A percentile compares a stretch with the other conserved stretches of the same genome.
phyloP scores from a whole-genome alignment of 2,329 filamentous ascomycete species.

The Fusarium coicis region DNA sequence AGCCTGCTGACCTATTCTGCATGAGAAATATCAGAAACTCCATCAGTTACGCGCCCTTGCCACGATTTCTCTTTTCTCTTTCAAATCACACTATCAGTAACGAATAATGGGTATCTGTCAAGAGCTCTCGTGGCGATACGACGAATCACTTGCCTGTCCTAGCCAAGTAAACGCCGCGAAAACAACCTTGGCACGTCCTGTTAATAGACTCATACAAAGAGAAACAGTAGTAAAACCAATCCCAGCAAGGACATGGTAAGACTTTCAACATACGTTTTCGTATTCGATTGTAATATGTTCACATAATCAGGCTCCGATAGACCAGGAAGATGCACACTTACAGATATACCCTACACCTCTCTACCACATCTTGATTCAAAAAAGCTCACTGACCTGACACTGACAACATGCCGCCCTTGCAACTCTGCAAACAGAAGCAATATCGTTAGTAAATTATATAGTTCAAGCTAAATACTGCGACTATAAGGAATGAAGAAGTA shows the following conservation, averaged over 20 bases:
- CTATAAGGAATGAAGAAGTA: too few species aligned
- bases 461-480: neutral
- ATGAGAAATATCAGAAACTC: slow-evolving; percentile 7
- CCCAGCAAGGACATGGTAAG: neutral
- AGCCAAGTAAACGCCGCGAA: neutral
- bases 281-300: neutral
- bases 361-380: neutral
- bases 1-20: slow-evolving; percentile 22
- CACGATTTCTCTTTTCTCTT: neutral
- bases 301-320: neutral
- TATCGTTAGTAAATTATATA: neutral
- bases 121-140: slow-evolving; percentile 8
- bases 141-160: neutral
- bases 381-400: neutral
- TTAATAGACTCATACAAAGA: neutral
- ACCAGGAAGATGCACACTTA: too few species aligned
- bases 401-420: too few species aligned
- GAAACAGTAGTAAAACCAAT: neutral
- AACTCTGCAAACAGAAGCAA: neutral
- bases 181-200: neutral
- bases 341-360: neutral
- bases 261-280: rapidly evolving
- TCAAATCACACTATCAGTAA: neutral
- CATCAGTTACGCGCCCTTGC: neutral
- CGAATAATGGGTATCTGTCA: neutral